Percentiles rank a stretch among this genome's conserved stretches.
Evolutionary conservation across 2,329 filamentous ascomycete genomes (phyloP).

Genomic region (Penicillium thymicola): DNA sequence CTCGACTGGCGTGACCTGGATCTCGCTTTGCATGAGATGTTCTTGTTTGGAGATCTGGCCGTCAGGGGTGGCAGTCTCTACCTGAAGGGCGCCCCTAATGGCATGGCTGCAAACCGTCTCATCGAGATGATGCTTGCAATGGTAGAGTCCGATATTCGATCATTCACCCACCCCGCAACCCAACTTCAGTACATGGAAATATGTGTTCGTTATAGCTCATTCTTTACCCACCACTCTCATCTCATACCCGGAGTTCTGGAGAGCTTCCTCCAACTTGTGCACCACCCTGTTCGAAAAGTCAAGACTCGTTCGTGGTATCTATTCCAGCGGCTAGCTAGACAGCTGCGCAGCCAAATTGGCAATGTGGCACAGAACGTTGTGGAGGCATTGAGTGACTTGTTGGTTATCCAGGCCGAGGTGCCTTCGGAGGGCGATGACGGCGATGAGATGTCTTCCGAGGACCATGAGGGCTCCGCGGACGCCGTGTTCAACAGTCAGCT

Average conservation of each 20-base stretch:
- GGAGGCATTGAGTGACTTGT: conserved; percentile 79
- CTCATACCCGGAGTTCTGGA: conserved; percentile 85
- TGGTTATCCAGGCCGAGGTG: conserved; percentile 87
- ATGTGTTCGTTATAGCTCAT: conserved; percentile 86
- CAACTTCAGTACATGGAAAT: conserved; percentile 98
- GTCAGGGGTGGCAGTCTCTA: conserved; percentile 83
- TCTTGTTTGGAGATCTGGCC: conserved; percentile 90
- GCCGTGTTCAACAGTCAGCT: conserved; percentile 87
- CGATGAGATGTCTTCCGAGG: conserved; percentile 93
- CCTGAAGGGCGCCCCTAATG: conserved; percentile 76
- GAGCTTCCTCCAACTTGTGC: conserved; percentile 85
- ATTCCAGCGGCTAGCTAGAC: conserved; percentile 88
- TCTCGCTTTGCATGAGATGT: conserved; percentile 92
- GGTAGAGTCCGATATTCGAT: conserved; percentile 85
- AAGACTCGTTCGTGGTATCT: conserved; percentile 94
- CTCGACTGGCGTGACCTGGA: conserved; percentile 96
- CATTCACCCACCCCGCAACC: conserved; percentile 84
- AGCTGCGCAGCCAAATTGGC: conserved; percentile 76
- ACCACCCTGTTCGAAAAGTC: conserved; percentile 82
- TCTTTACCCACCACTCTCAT: conserved; percentile 80
- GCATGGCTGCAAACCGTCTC: conserved; percentile 73
- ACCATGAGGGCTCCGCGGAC: conserved; percentile 85
- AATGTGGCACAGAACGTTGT: conserved; percentile 91
- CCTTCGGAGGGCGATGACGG: conserved; percentile 71
- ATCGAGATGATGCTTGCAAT: conserved; percentile 93